phyloP scores from a whole-genome alignment of 139 green algal species.

The Chlorella sp. region DNA sequence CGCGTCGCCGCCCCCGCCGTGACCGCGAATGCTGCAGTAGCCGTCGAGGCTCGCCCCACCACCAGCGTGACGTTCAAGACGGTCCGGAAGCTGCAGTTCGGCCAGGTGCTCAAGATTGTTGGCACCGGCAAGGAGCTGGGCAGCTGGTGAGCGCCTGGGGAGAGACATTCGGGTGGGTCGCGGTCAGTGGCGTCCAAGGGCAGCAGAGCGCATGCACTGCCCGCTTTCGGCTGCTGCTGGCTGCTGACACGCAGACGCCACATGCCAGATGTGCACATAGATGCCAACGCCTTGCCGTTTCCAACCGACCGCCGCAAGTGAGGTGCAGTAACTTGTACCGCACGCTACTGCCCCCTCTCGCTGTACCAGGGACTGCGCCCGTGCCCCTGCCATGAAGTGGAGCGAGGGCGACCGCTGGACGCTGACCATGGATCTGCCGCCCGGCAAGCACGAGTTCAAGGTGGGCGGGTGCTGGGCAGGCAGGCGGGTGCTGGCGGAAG shows the following conservation, averaged over 20 bases:
- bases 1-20: too few relatives aligned
- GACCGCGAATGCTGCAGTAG: too few relatives aligned
- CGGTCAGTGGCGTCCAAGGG: neutral
- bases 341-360: neutral
- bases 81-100: slow-evolving; percentile 7
- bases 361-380: neutral
- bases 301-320: too few relatives aligned
- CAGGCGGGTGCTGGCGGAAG: too few relatives aligned
- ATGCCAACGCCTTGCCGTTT: too few relatives aligned
- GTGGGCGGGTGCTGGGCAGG: neutral
- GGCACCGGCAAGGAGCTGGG: neutral
- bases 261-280: too few relatives aligned
- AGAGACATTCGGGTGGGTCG: neutral
- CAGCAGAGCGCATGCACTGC: too few relatives aligned
- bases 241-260: too few relatives aligned
- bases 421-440: slow-evolving; percentile 5
- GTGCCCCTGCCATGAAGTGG: slow-evolving; percentile 7
- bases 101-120: slow-evolving; percentile 25
- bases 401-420: slow-evolving; percentile 15
- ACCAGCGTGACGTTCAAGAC: slow-evolving; percentile 1
- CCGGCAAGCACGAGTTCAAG: slow-evolving; percentile 24
- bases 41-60: neutral
- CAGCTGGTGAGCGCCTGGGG: neutral
- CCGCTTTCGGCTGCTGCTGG: too few relatives aligned
- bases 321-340: neutral